Conservation (phyloP, 768 basidiomycete genomes). For the Paxillus ammoniavirescens region DNA sequence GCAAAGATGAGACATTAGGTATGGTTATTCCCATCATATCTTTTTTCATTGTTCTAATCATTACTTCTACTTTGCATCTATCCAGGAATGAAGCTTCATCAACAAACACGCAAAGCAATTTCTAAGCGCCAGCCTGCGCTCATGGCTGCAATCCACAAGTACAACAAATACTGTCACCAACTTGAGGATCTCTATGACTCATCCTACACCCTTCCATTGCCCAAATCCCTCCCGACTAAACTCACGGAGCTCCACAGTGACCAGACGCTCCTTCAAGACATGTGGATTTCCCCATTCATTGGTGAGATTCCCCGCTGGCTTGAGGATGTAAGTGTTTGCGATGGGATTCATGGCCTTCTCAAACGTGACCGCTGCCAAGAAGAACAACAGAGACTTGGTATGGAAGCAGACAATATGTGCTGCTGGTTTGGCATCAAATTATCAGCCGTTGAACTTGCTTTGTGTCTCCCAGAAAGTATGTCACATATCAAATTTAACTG, state of each 20-base stretch:
- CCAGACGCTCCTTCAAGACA: constrained; percentile 25
- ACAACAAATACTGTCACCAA: constrained; percentile 26
- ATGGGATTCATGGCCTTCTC: constrained; percentile 32
- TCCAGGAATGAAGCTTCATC: constrained; percentile 30
- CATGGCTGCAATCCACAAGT: constrained; percentile 24
- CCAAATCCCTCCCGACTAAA: constrained; percentile 26
- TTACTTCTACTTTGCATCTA: background rate
- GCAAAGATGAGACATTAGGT: constrained; percentile 27
- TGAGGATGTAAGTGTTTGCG: constrained; percentile 28
- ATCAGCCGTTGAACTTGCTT: no score
- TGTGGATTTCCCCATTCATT: constrained; percentile 29
- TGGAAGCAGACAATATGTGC: constrained; percentile 14
- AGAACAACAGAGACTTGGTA: constrained; percentile 23
- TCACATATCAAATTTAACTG: background rate
- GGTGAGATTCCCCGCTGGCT: constrained; percentile 31
- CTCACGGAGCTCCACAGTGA: constrained; percentile 15
- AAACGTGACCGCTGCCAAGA: constrained; percentile 28
- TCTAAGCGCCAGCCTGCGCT: constrained; percentile 25
- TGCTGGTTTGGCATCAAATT: no score
- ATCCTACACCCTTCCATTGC: constrained; percentile 32
- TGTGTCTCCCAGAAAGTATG: no score
- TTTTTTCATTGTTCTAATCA: no score
- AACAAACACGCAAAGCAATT: constrained; percentile 29
- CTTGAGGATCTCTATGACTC: constrained; percentile 17
- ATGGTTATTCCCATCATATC: background rate